Percentiles rank a stretch among this genome's conserved stretches.
Conservation (phyloP, 2,329 filamentous ascomycete genomes). For the Fusarium newnesense region DNA sequence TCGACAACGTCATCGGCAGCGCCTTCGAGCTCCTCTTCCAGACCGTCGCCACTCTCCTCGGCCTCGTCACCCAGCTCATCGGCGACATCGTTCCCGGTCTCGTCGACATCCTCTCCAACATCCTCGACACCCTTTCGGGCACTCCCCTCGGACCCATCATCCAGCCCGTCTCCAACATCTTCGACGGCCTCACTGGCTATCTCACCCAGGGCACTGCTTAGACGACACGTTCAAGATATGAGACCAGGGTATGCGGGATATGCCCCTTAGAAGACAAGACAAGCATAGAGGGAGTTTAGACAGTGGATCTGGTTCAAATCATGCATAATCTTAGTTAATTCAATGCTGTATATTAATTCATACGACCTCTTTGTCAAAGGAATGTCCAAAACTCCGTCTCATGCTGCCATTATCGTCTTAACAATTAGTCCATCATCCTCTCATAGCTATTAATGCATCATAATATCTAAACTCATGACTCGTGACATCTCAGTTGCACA, state of each 20-base stretch:
- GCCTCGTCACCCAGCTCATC: conserved; percentile 12
- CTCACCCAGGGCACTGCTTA: conserved; percentile 10
- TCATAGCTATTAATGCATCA: neutral
- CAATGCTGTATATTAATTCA: neutral
- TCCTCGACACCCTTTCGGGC: conserved; percentile 16
- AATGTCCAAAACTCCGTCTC: neutral
- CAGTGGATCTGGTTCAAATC: conserved; percentile 4
- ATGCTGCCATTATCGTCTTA: neutral
- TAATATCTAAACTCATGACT: neutral
- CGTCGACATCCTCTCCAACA: conserved; percentile 9
- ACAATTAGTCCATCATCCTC: neutral
- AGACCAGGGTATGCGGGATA: neutral
- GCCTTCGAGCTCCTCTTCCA: conserved; percentile 10
- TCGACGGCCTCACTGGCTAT: conserved; percentile 5
- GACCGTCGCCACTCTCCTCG: conserved; percentile 15
- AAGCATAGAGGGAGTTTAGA: conserved; percentile 11
- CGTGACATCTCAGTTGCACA: neutral
- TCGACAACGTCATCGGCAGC: conserved; percentile 13
- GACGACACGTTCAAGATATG: neutral
- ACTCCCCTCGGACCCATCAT: conserved; percentile 11
- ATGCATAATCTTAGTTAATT: conserved; percentile 11
- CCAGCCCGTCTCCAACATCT: conserved; percentile 6
- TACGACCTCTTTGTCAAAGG: neutral
- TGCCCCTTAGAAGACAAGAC: neutral
- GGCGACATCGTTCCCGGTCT: conserved; percentile 26